Percentiles rank a stretch among this genome's conserved stretches.
Conservation (phyloP, 2,329 filamentous ascomycete genomes). For the Verticillium isaacii region DNA sequence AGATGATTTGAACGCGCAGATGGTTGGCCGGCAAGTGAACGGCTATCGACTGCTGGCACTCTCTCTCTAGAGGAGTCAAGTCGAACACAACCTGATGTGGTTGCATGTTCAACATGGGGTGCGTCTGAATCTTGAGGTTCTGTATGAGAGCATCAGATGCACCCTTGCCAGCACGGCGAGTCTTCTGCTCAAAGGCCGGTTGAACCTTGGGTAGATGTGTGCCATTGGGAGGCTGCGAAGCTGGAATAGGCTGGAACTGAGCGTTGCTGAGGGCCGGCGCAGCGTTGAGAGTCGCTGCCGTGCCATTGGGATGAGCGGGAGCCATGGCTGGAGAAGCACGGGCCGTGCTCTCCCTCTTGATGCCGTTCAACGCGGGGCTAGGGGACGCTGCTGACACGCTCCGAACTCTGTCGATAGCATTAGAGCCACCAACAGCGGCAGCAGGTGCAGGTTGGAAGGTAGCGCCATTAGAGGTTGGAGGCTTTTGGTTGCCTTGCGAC, state of each 20-base stretch:
- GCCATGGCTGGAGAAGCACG: conserved; percentile 23
- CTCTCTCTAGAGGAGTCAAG: conserved; percentile 59
- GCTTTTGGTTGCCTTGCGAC: conserved; percentile 23
- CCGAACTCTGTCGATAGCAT: conserved; percentile 14
- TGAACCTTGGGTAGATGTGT: conserved; percentile 25
- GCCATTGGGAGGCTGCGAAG: conserved; percentile 20
- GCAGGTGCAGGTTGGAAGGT: conserved; percentile 7
- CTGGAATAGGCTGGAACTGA: conserved; percentile 13
- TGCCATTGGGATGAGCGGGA: conserved; percentile 11
- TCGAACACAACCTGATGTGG: conserved; percentile 43
- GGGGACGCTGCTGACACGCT: conserved; percentile 39
- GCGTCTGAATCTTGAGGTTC: conserved; percentile 61
- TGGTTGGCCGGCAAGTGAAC: conserved; percentile 64
- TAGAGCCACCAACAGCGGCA: conserved; percentile 3
- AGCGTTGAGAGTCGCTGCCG: conserved; percentile 16
- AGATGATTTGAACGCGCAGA: conserved; percentile 66
- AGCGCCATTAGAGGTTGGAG: conserved; percentile 23
- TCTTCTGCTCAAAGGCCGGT: conserved; percentile 23
- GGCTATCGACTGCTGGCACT: conserved; percentile 68
- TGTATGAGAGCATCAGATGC: conserved; percentile 61
- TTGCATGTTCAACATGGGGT: conserved; percentile 59
- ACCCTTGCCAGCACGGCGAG: conserved; percentile 40
- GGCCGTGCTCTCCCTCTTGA: conserved; percentile 30
- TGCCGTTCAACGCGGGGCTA: conserved; percentile 27
- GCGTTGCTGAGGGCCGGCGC: conserved; percentile 19